A percentile compares a stretch with the other conserved stretches of the same genome.
Conservation (phyloP, 208 protist genomes). For the Leptomonas seymouri region DNA sequence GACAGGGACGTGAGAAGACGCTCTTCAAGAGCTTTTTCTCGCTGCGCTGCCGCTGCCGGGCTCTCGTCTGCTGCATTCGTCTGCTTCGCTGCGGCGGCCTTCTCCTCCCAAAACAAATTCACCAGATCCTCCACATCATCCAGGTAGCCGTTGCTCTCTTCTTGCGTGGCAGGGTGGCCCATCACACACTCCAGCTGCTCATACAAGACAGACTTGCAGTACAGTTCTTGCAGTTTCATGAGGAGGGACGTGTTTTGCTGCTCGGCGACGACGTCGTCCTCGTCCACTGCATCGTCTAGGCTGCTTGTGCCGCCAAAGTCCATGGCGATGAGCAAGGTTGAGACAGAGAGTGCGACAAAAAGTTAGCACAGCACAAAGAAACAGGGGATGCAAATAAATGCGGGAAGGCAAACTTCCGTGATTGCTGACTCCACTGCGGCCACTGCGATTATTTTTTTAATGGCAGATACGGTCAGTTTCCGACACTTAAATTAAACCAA, state of each 20-base stretch:
- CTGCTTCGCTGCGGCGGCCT: constrained; percentile 21
- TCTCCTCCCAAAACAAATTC: constrained; percentile 48
- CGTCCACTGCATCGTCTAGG: neutral
- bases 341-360: neutral
- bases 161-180: constrained; percentile 57
- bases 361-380: too few species aligned
- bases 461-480: too few species aligned
- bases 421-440: too few species aligned
- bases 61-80: constrained; percentile 7
- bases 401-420: too few species aligned
- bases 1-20: constrained; percentile 27
- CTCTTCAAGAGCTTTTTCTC: constrained; percentile 26
- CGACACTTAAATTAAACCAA: neutral
- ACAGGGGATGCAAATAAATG: too few species aligned
- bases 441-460: too few species aligned
- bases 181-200: constrained; percentile 75
- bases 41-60: constrained; percentile 7
- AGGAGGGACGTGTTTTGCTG: constrained; percentile 57
- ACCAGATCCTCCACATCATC: constrained; percentile 83
- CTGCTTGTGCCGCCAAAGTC: neutral
- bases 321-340: neutral
- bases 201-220: constrained; percentile 83
- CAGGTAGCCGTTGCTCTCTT: constrained; percentile 75
- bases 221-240: constrained; percentile 74
- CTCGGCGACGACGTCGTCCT: constrained; percentile 36